Evolutionary conservation across 768 basidiomycete species (phyloP).

Genomic region (Lactarius deliciosus): DNA sequence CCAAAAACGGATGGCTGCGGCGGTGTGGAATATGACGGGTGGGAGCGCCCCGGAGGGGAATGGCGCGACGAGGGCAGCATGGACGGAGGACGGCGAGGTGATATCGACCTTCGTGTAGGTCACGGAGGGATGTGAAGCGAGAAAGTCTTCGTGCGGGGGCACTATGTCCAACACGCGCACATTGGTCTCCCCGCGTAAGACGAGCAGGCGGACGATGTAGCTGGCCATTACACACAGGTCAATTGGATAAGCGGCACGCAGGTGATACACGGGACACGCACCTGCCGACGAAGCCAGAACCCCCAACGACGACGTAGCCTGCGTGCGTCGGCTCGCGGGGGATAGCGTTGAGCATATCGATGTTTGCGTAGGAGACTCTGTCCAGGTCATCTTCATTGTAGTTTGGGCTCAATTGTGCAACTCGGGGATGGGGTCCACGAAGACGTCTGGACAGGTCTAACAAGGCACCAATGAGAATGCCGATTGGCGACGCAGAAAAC

Average conservation of each 20-base stretch:
- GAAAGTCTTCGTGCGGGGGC: conserved; percentile 32
- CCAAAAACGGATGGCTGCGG: conserved; percentile 33
- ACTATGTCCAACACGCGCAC: conserved; percentile 38
- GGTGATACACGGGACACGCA: conserved; percentile 10
- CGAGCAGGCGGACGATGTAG: conserved; percentile 37
- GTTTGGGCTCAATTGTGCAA: background rate
- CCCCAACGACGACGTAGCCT: conserved; percentile 37
- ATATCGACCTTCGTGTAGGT: conserved; percentile 37
- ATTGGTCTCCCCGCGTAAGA: conserved; percentile 39
- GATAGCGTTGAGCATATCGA: conserved; percentile 35
- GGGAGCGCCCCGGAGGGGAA: conserved; percentile 31
- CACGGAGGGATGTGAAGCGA: conserved; percentile 33
- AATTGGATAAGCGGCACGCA: background rate
- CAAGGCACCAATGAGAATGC: conserved; percentile 6
- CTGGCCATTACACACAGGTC: conserved; percentile 25
- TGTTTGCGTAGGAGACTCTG: conserved; percentile 33
- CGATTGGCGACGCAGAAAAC: conserved; percentile 10
- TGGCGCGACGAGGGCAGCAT: conserved; percentile 32
- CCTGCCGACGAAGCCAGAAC: conserved; percentile 40
- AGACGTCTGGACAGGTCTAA: conserved; percentile 14
- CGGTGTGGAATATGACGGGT: conserved; percentile 32
- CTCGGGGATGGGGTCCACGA: conserved; percentile 15
- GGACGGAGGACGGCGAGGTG: conserved; percentile 35
- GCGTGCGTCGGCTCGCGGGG: conserved; percentile 32
- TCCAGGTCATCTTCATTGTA: conserved; percentile 28